A percentile compares a stretch with the other conserved stretches of the same genome.
Evolutionary conservation across 805 yeast species (phyloP).

Genomic region (Candida qinlingensis): DNA sequence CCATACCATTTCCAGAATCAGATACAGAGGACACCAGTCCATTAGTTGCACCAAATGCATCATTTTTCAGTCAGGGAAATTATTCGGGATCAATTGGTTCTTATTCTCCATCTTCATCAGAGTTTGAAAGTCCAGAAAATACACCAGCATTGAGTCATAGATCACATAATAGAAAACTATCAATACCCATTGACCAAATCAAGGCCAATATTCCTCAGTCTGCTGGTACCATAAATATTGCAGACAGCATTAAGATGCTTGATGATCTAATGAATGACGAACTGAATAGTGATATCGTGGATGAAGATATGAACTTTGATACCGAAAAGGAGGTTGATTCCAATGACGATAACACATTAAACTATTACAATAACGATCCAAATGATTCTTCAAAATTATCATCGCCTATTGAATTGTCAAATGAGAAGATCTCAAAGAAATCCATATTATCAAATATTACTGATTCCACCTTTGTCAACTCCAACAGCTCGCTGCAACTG

Average conservation of each 20-base stretch:
- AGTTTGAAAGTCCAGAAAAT: slow-evolving; percentile 35
- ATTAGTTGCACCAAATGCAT: slow-evolving; percentile 24
- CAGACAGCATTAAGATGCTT: slow-evolving; percentile 31
- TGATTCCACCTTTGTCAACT: slow-evolving; percentile 22
- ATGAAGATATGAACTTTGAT: slow-evolving; percentile 3
- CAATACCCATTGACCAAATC: slow-evolving; percentile 15
- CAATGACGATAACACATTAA: slow-evolving; percentile 11
- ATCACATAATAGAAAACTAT: slow-evolving; percentile 8
- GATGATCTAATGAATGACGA: slow-evolving; percentile 28
- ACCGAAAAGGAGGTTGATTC: slow-evolving; percentile 8
- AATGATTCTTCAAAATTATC: slow-evolving; percentile 13
- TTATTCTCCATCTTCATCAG: slow-evolving; percentile 42
- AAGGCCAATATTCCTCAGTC: slow-evolving; percentile 33
- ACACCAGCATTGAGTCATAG: slow-evolving; percentile 16
- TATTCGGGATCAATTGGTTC: slow-evolving; percentile 38
- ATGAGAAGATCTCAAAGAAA: slow-evolving; percentile 9
- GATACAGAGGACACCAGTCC: slow-evolving; percentile 20
- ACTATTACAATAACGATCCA: slow-evolving; percentile 6
- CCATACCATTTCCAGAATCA: slow-evolving; percentile 12
- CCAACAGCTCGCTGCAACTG: slow-evolving; percentile 19
- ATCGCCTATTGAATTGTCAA: slow-evolving; percentile 19
- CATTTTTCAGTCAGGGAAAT: slow-evolving; percentile 26
- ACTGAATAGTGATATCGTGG: slow-evolving; percentile 3
- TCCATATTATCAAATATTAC: slow-evolving; percentile 15
- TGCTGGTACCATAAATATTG: slow-evolving; percentile 35